Evolutionary conservation across 176 grass and related monocot species (phyloP), one percentile per base, ranked within the genome.

Genomic region (Alloteropsis semialata): DNA sequence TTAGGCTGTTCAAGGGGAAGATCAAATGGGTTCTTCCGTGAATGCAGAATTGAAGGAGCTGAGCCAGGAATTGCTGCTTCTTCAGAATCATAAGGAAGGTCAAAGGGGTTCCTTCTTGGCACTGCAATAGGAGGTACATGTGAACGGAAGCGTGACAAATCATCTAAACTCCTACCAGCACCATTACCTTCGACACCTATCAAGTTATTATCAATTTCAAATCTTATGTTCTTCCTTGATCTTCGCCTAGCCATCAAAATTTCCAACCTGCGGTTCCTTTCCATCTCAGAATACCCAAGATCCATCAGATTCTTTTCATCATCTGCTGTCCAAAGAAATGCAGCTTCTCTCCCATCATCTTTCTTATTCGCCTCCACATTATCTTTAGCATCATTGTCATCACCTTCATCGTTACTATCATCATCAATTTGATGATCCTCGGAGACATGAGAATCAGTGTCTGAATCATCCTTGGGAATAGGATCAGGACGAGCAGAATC

Each of bases 271-370:
- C 87, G 89, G 81, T 98, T 95, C 68, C 96, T 95, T 84, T 98
- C 96, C 81, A 90, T 69, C 84, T 95, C 96, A 82, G 92, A 95
- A 72, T 92, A 91, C 54, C 96, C 96, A 65, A 98, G 96, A 82
- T 95, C 92, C 91, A 98, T 91, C 30, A 95, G 69, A 87, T 93
- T 98, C 65, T 93, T 98, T 67, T 95, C 88, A 86, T 98, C 96
- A 79, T 98, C 96, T 59, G 78, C 92, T 69, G 95, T 97, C 95
- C 95, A 97, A 29, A 81, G 83, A 82, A 97, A 86, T 53, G 90
- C 90, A 86, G 80, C 82, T 85, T 89, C 78, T 54, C 63, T 81
- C 41, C 30, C 74, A 17, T 89, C 86, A 67, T 93, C 87, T 66
- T 90, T 88, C 50, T 94, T 87, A 58, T 90, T 83, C 28, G 85